These are phyloP conservation scores for Fistulifera pelliculosa DNA, from an alignment of 108 stramenopile genomes.

Conservation along the genomic window DNA sequence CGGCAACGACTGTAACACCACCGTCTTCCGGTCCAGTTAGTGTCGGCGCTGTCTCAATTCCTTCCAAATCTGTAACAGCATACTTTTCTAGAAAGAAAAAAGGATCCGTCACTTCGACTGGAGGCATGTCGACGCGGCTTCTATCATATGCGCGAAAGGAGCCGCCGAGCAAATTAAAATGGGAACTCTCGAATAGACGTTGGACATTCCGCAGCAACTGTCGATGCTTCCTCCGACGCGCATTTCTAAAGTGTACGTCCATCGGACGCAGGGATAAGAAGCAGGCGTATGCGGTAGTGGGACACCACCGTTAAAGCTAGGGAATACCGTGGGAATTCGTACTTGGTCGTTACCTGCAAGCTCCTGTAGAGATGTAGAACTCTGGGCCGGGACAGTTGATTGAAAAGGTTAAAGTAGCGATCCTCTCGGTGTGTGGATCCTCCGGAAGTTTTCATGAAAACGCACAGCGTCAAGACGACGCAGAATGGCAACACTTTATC, in stretches of 20 bases:
- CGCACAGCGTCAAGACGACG: constrained; percentile 3
- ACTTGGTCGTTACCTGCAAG: background rate
- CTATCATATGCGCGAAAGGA: background rate
- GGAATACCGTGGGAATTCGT: constrained; percentile 9
- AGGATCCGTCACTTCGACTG: too few species aligned
- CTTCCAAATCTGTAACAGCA: too few species aligned
- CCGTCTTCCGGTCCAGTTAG: constrained; percentile 11
- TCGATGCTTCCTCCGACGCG: background rate
- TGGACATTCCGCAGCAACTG: background rate
- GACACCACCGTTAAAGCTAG: constrained; percentile 13
- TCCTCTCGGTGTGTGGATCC: too few species aligned
- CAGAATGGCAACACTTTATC: background rate
- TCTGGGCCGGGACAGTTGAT: background rate
- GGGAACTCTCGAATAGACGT: constrained; percentile 3
- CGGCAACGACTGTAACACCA: background rate
- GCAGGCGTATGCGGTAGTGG: too few species aligned
- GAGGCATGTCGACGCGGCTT: background rate
- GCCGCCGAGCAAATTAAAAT: constrained; percentile 3
- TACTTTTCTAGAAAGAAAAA: too few species aligned
- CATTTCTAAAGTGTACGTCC: constrained; percentile 3
- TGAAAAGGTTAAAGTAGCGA: too few species aligned
- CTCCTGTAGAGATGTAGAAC: background rate
- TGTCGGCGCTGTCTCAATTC: constrained; percentile 2
- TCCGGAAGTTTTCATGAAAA: background rate
- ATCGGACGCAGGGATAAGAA: constrained; percentile 3